Evolutionary conservation across 371 early-diverging fungal genomes (phyloP), one percentile per base, ranked within the genome.

Genomic region (Mucor sp.): DNA sequence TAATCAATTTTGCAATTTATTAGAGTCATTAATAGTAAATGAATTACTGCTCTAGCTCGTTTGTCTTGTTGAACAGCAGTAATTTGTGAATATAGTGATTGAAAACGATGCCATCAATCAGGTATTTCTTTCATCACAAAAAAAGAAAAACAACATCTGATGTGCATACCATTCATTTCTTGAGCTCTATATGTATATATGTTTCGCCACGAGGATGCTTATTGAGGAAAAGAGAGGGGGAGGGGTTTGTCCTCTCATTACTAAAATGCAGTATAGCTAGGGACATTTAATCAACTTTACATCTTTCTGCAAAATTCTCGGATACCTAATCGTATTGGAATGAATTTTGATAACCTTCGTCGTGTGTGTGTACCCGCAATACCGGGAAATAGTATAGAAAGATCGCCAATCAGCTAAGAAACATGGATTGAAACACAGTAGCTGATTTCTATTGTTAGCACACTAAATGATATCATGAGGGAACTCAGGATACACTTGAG

Each of bases 151-250:
- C 25, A 50, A 50, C 25, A 50, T 50, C 23, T 50, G 50, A 50
- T 50, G 50, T 50, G 50, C 50, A 50, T 50, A 50, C 50, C 50
- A 23, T 50, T 50, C 50, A 50, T 48, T 50, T 50, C 25, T 50
- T 50, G 3, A 25, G 23, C 50, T 50, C 19, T 17, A 19, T 47
- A 37, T 14, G 14, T 37, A 37, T 37, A 37, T 35, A 35, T 9
- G 8, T n/a, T 50, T 50, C 23, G 50, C 50, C 50, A 50, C 25
- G 50, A 50, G 50, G 50, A 0, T 50, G 17, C 21, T 23, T 14
- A 25, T 23, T 23, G 23, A 50, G 25, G 23, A 23, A 47, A 23
- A 47, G 47, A 47, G 14, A 7, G 19, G 17, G 19, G 50, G 17
- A 6, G 50, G 25, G 50, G 25, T 3, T 50, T 50, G 37, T 37